Percentiles rank a stretch among this genome's conserved stretches.
phyloP scores from a whole-genome alignment of 257 asterid genomes.

The Solanum megistacrolobum region DNA sequence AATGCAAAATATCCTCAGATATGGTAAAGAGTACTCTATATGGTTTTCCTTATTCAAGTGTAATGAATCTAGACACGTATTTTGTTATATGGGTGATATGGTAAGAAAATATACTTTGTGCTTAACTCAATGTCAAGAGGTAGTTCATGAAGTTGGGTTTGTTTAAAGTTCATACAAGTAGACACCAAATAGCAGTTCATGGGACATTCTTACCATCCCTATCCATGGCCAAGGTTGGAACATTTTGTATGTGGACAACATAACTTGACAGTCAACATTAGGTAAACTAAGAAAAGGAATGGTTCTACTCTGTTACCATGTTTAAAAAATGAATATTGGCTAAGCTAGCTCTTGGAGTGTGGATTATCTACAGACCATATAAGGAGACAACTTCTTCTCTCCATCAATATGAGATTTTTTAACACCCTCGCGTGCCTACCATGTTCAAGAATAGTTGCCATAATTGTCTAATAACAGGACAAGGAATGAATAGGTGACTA shows the following conservation, averaged over 20 bases:
- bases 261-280: background rate
- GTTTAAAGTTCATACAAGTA: background rate
- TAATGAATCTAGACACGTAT: background rate
- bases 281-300: background rate
- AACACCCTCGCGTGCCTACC: background rate
- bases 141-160: background rate
- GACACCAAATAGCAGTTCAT: background rate
- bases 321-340: background rate
- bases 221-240: background rate
- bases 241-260: background rate
- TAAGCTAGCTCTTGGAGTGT: background rate
- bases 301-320: background rate
- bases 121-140: background rate
- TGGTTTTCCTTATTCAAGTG: background rate
- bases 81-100: background rate
- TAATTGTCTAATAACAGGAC: background rate
- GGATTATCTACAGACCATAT: background rate
- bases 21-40: background rate
- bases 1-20: background rate
- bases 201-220: background rate
- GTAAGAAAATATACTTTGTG: background rate
- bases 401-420: background rate
- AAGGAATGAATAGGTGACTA: background rate
- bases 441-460: background rate
- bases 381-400: background rate